Conservation (phyloP, 371 early-diverging fungal species). For the Dichotomocladium elegans region DNA sequence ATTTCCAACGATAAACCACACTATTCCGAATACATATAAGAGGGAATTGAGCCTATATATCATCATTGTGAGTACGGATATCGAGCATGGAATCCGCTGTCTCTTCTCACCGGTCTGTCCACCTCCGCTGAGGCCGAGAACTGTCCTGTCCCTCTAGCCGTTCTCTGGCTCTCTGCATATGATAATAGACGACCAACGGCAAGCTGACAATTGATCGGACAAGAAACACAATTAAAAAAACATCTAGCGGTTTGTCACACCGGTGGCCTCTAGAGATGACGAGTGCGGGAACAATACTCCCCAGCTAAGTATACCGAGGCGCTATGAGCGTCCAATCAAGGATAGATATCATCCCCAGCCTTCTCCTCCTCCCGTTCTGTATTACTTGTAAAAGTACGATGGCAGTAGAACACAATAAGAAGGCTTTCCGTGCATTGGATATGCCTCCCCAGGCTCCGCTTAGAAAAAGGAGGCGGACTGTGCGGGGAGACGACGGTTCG, state of each 20-base stretch:
- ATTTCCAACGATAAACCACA: constrained; percentile 71
- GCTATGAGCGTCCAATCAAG: constrained; percentile 10
- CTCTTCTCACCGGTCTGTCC: constrained; percentile 25
- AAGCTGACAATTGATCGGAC: constrained; percentile 28
- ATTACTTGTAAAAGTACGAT: constrained; percentile 14
- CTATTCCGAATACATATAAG: constrained; percentile 57
- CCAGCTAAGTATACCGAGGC: too few species aligned
- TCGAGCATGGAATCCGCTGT: neutral
- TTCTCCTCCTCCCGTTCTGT: neutral
- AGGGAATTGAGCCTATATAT: constrained; percentile 36
- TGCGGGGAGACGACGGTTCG: neutral
- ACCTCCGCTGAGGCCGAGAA: neutral
- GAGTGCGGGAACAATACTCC: constrained; percentile 18
- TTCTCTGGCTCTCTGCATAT: constrained; percentile 9
- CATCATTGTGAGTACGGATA: neutral
- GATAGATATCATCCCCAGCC: neutral
- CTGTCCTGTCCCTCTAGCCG: neutral
- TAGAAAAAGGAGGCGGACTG: constrained; percentile 1
- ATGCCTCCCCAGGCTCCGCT: constrained; percentile 16
- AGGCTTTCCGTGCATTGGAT: constrained; percentile 12
- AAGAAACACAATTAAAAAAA: constrained; percentile 35
- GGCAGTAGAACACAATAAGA: neutral
- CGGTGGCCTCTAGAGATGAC: constrained; percentile 16
- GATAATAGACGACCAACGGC: constrained; percentile 35
- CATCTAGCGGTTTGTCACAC: constrained; percentile 36